Evolutionary conservation across 2,329 filamentous ascomycete genomes (phyloP), one percentile per base, ranked within the genome.

Genomic region (Scortechinia acanthostroma): DNA sequence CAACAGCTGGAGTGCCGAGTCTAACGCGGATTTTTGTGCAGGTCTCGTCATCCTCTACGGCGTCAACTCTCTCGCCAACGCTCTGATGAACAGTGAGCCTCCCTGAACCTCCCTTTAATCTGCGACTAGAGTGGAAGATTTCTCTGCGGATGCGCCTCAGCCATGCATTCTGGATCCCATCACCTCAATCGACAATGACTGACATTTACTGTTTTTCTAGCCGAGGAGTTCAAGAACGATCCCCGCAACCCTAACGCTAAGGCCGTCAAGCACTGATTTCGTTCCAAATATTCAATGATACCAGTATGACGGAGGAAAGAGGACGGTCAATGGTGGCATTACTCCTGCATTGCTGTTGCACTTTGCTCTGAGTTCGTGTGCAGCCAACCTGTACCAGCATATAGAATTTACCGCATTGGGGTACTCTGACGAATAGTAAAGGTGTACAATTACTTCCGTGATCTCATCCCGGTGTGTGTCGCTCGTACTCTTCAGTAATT

Each of bases 221-320:
- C 73, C 68, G 80, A 80, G 45, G 80, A 87, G 65, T 86, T 73
- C 76, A 82, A 80, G 73, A 84, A 85, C 68, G 83, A 88, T 65
- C 83, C 83, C 47, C 74, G 83, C 62, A 87, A 87, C 68, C 74
- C 71, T 49, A 63, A 62, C 35, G 35, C 35, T 17, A 30, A 30
- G 25, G 35, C 10, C 35, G 17, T 6, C 6, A 40, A 40, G 10
- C 35, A 40, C 35, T 40, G 20, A 40, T 15, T 40, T 40, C 6
- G 35, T 40, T 19, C 25, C 25, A 10, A 30, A 30, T 10, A 30
- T n/a, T 30, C 25, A n/a, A n/a, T 30, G 25, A 30, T 30, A 30
- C 25, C 25, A 10, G 10, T 30, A 30, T 30, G 25, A 30, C 25
- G 25, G 25, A 30, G 25, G 25, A 30, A 30, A 10, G 25, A 30